phyloP scores from a whole-genome alignment of 129 eudicot species.

The Pittosporum tobira region DNA sequence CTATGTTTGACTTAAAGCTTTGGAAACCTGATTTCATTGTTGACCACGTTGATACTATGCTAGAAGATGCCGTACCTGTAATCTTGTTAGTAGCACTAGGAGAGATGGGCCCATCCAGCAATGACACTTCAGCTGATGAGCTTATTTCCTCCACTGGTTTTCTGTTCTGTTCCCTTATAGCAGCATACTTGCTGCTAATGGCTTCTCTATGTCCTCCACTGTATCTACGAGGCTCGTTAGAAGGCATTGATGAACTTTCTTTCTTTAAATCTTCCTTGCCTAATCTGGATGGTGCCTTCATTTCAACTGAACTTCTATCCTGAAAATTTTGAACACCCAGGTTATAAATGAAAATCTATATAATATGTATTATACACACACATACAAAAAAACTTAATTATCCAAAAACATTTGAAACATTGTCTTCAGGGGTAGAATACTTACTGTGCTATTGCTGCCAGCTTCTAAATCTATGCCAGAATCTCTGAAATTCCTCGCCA shows the following conservation, averaged over 20 bases:
- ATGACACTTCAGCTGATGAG: conserved; percentile 56
- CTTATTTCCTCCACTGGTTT: conserved; percentile 25
- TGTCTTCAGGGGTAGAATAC: conserved; percentile 1
- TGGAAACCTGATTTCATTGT: conserved; percentile 62
- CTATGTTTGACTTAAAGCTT: conserved; percentile 50
- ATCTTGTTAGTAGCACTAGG: conserved; percentile 18
- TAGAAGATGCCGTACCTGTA: conserved; percentile 29
- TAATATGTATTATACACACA: too few species aligned
- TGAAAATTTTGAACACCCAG: conserved; percentile 10
- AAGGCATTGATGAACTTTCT: conserved; percentile 46
- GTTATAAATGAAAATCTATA: background rate
- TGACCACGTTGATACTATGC: conserved; percentile 63
- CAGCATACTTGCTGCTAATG: conserved; percentile 76
- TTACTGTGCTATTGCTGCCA: conserved; percentile 34
- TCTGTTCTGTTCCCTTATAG: conserved; percentile 56
- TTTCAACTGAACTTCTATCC: conserved; percentile 32
- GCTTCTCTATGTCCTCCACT: conserved; percentile 71
- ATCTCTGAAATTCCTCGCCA: conserved; percentile 61
- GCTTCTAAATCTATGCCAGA: conserved; percentile 47
- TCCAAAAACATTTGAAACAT: too few species aligned
- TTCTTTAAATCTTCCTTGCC: conserved; percentile 16
- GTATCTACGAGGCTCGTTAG: conserved; percentile 35
- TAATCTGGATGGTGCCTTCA: conserved; percentile 27
- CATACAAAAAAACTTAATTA: too few species aligned
- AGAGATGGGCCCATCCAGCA: conserved; percentile 39